A percentile compares a stretch with the other conserved stretches of the same genome.
Evolutionary conservation across 805 yeast genomes (phyloP).

Genomic region (Spathaspora boniae): DNA sequence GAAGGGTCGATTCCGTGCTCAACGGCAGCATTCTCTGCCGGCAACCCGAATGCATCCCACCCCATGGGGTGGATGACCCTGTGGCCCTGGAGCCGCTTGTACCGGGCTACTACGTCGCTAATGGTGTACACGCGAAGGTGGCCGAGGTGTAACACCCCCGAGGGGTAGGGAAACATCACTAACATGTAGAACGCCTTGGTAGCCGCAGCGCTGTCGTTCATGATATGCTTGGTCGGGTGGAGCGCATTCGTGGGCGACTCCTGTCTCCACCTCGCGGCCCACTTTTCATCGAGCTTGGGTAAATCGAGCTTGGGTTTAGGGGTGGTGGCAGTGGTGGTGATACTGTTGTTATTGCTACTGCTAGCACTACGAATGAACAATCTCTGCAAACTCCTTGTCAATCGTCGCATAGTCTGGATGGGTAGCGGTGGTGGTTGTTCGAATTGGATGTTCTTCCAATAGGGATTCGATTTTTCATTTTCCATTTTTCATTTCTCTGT

Average conservation of each 20-base stretch:
- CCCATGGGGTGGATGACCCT: slow-evolving; percentile 95
- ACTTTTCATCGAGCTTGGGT: slow-evolving; percentile 46
- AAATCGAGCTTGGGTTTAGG: too few relatives aligned
- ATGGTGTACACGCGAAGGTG: slow-evolving; percentile 92
- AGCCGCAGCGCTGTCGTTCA: slow-evolving; percentile 5
- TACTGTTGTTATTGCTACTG: too few relatives aligned
- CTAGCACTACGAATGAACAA: too few relatives aligned
- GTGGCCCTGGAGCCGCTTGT: slow-evolving; percentile 69
- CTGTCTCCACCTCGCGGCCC: slow-evolving; percentile 48
- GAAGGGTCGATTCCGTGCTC: slow-evolving; percentile 78
- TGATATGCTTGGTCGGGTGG: slow-evolving; percentile 31
- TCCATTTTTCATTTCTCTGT: too few relatives aligned
- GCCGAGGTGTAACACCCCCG: slow-evolving; percentile 90
- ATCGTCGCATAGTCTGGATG: too few relatives aligned
- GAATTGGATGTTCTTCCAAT: too few relatives aligned
- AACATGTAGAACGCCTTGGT: slow-evolving; percentile 52
- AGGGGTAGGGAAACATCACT: slow-evolving; percentile 95
- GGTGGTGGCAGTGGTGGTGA: too few relatives aligned
- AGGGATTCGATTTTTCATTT: too few relatives aligned
- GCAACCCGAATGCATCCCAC: slow-evolving; percentile 98
- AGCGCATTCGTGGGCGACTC: slow-evolving; percentile 28
- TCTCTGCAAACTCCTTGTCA: too few relatives aligned
- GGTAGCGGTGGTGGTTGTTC: too few relatives aligned
- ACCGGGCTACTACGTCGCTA: slow-evolving; percentile 79
- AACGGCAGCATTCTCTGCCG: slow-evolving; percentile 97